Evolutionary conservation across 1,139 yeast species (phyloP).

Genomic region (Diutina neorugosa): DNA sequence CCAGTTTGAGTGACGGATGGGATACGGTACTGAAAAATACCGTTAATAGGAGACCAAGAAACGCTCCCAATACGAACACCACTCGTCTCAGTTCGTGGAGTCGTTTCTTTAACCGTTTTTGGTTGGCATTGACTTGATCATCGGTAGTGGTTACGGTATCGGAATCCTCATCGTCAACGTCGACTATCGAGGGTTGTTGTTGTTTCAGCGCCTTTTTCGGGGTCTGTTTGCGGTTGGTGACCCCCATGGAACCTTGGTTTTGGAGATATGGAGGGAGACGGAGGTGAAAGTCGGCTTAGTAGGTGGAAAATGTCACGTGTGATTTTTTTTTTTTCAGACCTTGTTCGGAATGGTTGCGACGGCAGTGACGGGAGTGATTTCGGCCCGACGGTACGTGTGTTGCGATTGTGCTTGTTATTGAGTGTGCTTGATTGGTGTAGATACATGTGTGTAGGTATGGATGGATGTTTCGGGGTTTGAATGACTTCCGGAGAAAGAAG

Average conservation of each 20-base stretch:
- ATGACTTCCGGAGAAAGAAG: too few relatives aligned
- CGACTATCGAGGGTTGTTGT: background rate
- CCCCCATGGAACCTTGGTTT: background rate
- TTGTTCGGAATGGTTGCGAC: too few relatives aligned
- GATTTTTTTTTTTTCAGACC: too few relatives aligned
- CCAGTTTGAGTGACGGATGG: conserved; percentile 24
- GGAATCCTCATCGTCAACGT: background rate
- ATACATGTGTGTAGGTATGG: too few relatives aligned
- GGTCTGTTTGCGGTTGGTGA: background rate
- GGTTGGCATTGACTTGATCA: too few relatives aligned
- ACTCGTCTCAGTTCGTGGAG: conserved; percentile 31
- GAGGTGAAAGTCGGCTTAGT: too few relatives aligned
- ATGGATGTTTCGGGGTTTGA: too few relatives aligned
- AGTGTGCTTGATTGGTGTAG: too few relatives aligned
- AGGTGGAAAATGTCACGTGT: background rate
- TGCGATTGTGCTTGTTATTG: too few relatives aligned
- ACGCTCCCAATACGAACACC: conserved; percentile 44
- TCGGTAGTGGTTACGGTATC: background rate
- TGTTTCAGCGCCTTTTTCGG: background rate
- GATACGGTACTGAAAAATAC: conserved; percentile 45
- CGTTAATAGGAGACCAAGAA: conserved; percentile 58
- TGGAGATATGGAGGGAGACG: too few relatives aligned
- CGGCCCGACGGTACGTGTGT: too few relatives aligned
- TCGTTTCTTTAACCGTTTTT: conserved; percentile 7
- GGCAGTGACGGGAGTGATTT: too few relatives aligned